Base-by-base conservation (phyloP, 768 basidiomycete genomes). In the Amanita fuliginea region DNA sequence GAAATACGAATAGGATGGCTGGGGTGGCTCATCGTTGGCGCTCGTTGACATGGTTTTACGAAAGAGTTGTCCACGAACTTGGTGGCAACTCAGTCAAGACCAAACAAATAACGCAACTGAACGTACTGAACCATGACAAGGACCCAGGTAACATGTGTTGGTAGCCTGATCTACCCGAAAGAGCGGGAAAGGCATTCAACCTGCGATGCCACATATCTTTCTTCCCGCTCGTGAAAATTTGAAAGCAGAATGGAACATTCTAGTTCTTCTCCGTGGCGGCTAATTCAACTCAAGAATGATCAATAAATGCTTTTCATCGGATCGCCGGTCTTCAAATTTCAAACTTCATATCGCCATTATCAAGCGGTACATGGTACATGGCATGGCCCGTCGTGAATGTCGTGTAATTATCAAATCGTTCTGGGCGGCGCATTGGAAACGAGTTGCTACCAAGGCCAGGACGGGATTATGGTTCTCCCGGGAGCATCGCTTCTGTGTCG, bases 1-100 rank as follows among this genome's bases (percentile, higher is more conserved):
- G 1, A 63, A 56, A 57, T 84, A 85, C 21, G 63, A 66, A 57
- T 81, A 77, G 9, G 32, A 42, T 8, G 50, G 56, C 3, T 55
- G 8, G 21, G 72, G 69, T 5, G 72, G 36, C 13, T 39, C 16
- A 55, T 80, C 76, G 36, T 81, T 75, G 33, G 59, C 58, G 24
- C 53, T 52, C 4, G 47, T 45, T 59, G 63, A 60, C 22, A 46
- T 54, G 34, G 16, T 19, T 33, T 13, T 5, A 16, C 7, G n/a
- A n/a, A n/a, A n/a, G n/a, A n/a, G 33, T n/a, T 45, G 28, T 21
- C 14, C 9, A 30, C 16, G 1, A 43, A 30, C 26, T 18, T 43
- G 11, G 42, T 43, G 42, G 42, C 41, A 22, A 11, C 22, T 6
- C 18, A 16, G 18, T n/a, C 7, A 18, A 9, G 39, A 21, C 39